These are phyloP conservation scores for Aspergillus eucalypticola DNA, from an alignment of 2,329 filamentous ascomycete species.

Conservation along the genomic window DNA sequence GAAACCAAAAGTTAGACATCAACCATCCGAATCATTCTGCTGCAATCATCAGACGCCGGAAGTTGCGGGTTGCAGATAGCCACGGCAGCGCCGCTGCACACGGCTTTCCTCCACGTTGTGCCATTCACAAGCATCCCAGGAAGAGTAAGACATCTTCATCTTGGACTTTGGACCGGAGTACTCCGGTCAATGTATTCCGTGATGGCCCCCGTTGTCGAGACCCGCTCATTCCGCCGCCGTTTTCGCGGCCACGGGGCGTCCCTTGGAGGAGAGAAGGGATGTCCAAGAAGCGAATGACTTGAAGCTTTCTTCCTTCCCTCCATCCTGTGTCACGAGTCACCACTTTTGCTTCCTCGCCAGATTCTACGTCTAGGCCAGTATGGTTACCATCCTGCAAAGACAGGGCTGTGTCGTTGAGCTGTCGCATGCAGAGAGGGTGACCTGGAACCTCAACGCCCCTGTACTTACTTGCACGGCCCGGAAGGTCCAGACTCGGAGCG, in stretches of 20 bases:
- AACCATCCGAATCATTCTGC: background rate
- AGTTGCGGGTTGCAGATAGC: background rate
- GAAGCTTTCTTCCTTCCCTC: background rate
- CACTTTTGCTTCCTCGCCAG: background rate
- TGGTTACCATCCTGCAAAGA: background rate
- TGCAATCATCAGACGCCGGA: background rate
- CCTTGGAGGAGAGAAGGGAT: background rate
- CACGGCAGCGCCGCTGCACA: background rate
- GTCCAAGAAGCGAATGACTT: background rate
- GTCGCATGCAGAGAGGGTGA: background rate
- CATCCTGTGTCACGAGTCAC: background rate
- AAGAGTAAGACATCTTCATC: background rate
- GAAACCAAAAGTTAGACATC: background rate
- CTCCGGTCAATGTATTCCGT: background rate
- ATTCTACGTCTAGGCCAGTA: background rate
- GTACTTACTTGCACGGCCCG: background rate
- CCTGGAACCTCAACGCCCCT: background rate
- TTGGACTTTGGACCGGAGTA: background rate
- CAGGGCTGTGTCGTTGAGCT: constrained; percentile 4
- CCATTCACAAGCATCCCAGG: background rate
- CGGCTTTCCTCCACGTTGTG: background rate
- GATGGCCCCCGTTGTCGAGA: background rate
- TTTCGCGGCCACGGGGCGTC: background rate
- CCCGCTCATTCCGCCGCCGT: background rate
- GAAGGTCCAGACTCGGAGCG: background rate